Conservation (phyloP, 768 basidiomycete species). For the Tylopilus vinaceipallidus region DNA sequence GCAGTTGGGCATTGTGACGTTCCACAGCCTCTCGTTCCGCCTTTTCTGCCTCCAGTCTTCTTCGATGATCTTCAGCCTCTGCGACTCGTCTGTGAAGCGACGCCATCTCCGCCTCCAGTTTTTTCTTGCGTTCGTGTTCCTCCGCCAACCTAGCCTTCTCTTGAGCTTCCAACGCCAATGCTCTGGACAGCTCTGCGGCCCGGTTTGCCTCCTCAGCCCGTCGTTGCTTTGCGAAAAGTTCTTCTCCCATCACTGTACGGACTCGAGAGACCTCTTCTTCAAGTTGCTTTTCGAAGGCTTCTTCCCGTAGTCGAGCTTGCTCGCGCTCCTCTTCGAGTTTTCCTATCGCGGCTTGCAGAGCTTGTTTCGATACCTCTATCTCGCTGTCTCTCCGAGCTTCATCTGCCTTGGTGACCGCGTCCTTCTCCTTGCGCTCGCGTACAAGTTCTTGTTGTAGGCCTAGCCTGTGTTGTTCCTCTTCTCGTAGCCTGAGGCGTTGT, state of each 20-base stretch:
- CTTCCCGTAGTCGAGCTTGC: slow-evolving; percentile 24
- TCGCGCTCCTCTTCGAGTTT: slow-evolving; percentile 29
- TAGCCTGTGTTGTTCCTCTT: slow-evolving; percentile 29
- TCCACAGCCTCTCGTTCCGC: slow-evolving; percentile 28
- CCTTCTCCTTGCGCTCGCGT: slow-evolving; percentile 21
- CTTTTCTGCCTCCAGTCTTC: slow-evolving; percentile 26
- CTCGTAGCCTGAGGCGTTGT: slow-evolving; percentile 25
- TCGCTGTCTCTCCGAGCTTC: slow-evolving; percentile 21
- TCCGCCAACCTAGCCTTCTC: slow-evolving; percentile 30
- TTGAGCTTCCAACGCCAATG: slow-evolving; percentile 27
- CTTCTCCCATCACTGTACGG: slow-evolving; percentile 22
- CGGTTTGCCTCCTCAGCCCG: slow-evolving; percentile 25
- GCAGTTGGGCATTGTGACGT: slow-evolving; percentile 26
- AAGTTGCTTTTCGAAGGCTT: slow-evolving; percentile 21
- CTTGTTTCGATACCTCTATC: slow-evolving; percentile 15
- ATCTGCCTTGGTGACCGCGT: slow-evolving; percentile 15
- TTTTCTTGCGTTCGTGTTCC: slow-evolving; percentile 31
- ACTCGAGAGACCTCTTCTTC: slow-evolving; percentile 28
- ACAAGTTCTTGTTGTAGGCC: slow-evolving; percentile 27
- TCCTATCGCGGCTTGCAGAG: slow-evolving; percentile 18
- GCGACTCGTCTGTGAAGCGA: slow-evolving; percentile 25
- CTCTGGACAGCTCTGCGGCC: slow-evolving; percentile 28
- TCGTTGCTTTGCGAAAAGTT: slow-evolving; percentile 24
- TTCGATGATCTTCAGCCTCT: slow-evolving; percentile 29
- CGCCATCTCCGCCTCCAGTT: slow-evolving; percentile 25